Percentiles rank a stretch among this genome's conserved stretches.
Conservation (phyloP, 139 green algal genomes). For the Chlorella sp. region DNA sequence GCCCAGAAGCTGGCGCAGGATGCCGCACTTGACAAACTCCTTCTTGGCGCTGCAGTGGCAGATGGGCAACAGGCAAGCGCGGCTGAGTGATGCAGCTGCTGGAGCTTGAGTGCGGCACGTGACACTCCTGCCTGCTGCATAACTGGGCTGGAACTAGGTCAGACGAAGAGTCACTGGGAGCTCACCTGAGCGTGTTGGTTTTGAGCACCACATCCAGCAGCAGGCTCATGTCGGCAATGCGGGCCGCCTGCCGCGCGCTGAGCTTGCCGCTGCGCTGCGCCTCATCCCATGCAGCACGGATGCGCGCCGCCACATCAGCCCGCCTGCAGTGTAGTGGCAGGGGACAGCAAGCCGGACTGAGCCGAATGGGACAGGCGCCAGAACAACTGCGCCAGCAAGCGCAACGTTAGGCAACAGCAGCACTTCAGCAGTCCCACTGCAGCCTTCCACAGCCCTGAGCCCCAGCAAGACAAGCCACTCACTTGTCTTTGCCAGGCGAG, state of each 20-base stretch:
- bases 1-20: conserved; percentile 87
- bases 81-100: no score
- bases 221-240: conserved; percentile 88
- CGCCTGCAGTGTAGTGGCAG: neutral
- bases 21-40: conserved; percentile 61
- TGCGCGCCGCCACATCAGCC: conserved; percentile 5
- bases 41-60: conserved; percentile 18
- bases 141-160: no score
- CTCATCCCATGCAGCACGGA: conserved; percentile 23
- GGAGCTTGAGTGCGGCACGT: no score
- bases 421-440: no score
- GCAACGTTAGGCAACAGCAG: no score
- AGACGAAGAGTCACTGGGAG: no score
- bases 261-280: conserved; percentile 56
- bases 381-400: no score
- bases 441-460: no score
- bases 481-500: conserved; percentile 20
- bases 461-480: neutral
- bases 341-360: no score
- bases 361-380: no score
- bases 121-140: no score
- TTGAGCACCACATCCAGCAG: conserved; percentile 88
- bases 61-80: no score
- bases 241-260: conserved; percentile 76
- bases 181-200: conserved; percentile 51